phyloP scores from a whole-genome alignment of 768 basidiomycete genomes.

The Solioccasus polychromus region DNA sequence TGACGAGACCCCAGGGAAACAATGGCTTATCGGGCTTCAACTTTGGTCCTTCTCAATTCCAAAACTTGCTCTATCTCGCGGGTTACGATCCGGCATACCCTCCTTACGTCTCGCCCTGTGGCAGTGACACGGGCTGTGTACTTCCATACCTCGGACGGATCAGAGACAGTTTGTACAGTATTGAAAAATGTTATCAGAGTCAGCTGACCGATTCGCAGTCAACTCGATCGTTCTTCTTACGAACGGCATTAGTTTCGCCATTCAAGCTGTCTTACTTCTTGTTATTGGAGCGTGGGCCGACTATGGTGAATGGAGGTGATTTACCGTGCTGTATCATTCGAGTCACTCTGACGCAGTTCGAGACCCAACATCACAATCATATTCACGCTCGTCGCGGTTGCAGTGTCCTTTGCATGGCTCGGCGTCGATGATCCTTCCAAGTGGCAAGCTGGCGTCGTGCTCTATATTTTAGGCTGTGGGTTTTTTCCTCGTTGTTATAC shows the following conservation, averaged over 20 bases:
- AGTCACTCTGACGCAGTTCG: conserved; percentile 2
- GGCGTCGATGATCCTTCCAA: conserved; percentile 62
- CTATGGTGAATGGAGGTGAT: conserved; percentile 74
- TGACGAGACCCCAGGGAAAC: conserved; percentile 44
- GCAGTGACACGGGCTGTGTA: conserved; percentile 51
- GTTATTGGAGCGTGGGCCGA: conserved; percentile 77
- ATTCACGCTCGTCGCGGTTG: conserved; percentile 64
- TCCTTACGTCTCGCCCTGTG: conserved; percentile 52
- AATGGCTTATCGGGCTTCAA: conserved; percentile 68
- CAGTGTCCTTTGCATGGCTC: conserved; percentile 75
- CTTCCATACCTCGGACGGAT: conserved; percentile 61
- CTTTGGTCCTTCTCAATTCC: conserved; percentile 73
- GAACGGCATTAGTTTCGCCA: conserved; percentile 76
- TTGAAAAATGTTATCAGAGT: not conserved
- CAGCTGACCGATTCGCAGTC: conserved; percentile 38
- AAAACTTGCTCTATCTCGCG: conserved; percentile 69
- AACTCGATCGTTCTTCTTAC: conserved; percentile 78
- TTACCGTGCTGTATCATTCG: not conserved
- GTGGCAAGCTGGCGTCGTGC: conserved; percentile 58
- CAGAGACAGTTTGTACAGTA: conserved; percentile 50
- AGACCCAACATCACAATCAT: conserved; percentile 77
- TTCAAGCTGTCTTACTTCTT: conserved; percentile 66
- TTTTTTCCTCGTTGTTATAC: conserved; percentile 1
- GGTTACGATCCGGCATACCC: conserved; percentile 64
- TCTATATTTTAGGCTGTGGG: conserved; percentile 67